A percentile compares a stretch with the other conserved stretches of the same genome.
Conservation (phyloP, 352 stramenopile species). For the Phytophthora citrophthora region DNA sequence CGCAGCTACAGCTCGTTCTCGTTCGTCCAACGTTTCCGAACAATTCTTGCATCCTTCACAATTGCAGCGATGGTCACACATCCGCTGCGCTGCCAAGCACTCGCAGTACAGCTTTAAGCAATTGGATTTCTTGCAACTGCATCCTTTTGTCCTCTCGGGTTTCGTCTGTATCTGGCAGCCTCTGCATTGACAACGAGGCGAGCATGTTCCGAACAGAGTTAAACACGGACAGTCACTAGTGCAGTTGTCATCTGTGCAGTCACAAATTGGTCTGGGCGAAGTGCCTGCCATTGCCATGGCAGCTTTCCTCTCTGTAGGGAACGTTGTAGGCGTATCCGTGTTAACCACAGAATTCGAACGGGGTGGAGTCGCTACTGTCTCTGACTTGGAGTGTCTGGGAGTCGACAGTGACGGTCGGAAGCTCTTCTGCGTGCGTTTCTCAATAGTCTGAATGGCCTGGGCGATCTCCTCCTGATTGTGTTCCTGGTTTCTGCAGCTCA, state of each 20-base stretch:
- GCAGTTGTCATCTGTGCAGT: conserved; percentile 51
- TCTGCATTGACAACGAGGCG: conserved; percentile 42
- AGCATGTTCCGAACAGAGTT: conserved; percentile 45
- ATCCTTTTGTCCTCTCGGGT: conserved; percentile 73
- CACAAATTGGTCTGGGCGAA: conserved; percentile 30
- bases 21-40: conserved; percentile 57
- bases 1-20: conserved; percentile 79
- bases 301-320: conserved; percentile 25
- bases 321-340: conserved; percentile 10
- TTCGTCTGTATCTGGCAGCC: conserved; percentile 42
- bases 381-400: conserved; percentile 14
- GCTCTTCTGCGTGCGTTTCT: conserved; percentile 60
- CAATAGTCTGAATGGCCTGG: conserved; percentile 57
- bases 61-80: conserved; percentile 79
- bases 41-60: conserved; percentile 87
- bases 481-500: conserved; percentile 76
- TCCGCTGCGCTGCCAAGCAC: conserved; percentile 72
- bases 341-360: neutral
- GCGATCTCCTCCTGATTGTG: conserved; percentile 65
- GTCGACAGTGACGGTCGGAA: conserved; percentile 42
- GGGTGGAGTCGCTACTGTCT: conserved; percentile 3
- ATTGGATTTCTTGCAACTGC: conserved; percentile 97
- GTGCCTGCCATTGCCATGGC: conserved; percentile 23
- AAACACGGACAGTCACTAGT: conserved; percentile 53
- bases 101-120: conserved; percentile 96